Base-by-base conservation (phyloP, 257 asterid genomes). In the Voacanga thouarsii region DNA sequence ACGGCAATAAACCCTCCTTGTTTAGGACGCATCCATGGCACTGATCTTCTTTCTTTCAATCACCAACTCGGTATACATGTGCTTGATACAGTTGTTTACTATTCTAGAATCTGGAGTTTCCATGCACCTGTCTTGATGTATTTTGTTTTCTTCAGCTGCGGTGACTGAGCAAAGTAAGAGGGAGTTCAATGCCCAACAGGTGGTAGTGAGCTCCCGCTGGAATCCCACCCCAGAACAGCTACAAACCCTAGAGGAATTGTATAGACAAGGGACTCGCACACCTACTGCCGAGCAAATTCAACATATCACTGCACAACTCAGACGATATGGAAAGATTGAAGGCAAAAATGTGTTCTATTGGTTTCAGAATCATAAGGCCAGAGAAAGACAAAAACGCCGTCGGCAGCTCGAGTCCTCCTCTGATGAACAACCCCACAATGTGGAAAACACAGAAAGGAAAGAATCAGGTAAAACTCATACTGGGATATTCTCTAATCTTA, bases 261-360 rank as follows among this genome's bases (percentile, higher is more conserved):
- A 95, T 39, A 86, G 92, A 21, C 71, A 90, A 6, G 99, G 99
- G 4, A 93, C 96, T 1, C 80, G 98, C 41, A 95, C 99, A 4
- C 98, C 98, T 1, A 85, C 96, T 19, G 96, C 97, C 15, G 97
- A 94, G 37, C 97, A 94, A 83, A 94, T 94, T 85, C 98, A 94
- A 80, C 97, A 89, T 71, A 94, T 94, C 61, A 93, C 99, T 0
- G 82, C 96, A 0, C 96, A 95, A 81, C 96, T 95, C 56, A 80
- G 96, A 2, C 83, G 91, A 0, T 93, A 83, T 75, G 99, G 99
- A 1, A 95, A 91, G 85, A 95, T 95, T 44, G 98, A 94, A 86
- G 98, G 98, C 60, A 94, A 94, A 82, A 94, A 94, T 70, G 98
- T 94, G 9, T 94, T 94, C 47, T 94, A 94, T 82, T 94, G 98